A percentile compares a stretch with the other conserved stretches of the same genome.
These are phyloP conservation scores for Davidsoniella neocaledoniae DNA, from an alignment of 2,329 filamentous ascomycete species.

Conservation along the genomic window DNA sequence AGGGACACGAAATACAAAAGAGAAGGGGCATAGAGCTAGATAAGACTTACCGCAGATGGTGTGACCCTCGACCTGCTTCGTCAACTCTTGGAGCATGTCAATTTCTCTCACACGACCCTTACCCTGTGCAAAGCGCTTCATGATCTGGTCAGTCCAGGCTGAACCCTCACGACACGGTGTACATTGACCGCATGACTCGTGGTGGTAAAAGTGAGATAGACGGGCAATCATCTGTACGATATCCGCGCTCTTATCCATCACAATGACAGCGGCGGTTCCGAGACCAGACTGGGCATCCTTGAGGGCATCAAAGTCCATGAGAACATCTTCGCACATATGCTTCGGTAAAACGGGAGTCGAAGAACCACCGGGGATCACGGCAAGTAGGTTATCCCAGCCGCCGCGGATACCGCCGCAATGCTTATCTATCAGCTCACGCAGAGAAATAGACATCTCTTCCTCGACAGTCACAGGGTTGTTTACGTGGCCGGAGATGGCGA, in stretches of 20 bases:
- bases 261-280: constrained; percentile 91
- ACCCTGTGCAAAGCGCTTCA: constrained; percentile 88
- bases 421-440: constrained; percentile 91
- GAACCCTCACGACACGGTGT: constrained; percentile 98
- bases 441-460: constrained; percentile 97
- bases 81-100: constrained; percentile 98
- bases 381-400: constrained; percentile 94
- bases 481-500: constrained; percentile 95
- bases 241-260: constrained; percentile 97
- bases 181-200: constrained; percentile 96
- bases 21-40: background rate
- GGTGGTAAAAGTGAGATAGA: constrained; percentile 91
- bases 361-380: constrained; percentile 88
- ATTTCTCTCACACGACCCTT: constrained; percentile 82
- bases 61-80: constrained; percentile 98
- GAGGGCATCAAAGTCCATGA: constrained; percentile 98
- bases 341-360: constrained; percentile 93
- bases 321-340: constrained; percentile 74
- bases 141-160: constrained; percentile 99
- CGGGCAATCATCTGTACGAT: constrained; percentile 87
- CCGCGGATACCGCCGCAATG: constrained; percentile 94
- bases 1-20: background rate
- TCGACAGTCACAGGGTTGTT: constrained; percentile 98
- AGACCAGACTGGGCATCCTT: constrained; percentile 97
- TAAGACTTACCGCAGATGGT: constrained; percentile 76